A percentile compares a stretch with the other conserved stretches of the same genome.
Evolutionary conservation across 1,284 basidiomycete species (phyloP).

Genomic region (Malassezia slooffiae): DNA sequence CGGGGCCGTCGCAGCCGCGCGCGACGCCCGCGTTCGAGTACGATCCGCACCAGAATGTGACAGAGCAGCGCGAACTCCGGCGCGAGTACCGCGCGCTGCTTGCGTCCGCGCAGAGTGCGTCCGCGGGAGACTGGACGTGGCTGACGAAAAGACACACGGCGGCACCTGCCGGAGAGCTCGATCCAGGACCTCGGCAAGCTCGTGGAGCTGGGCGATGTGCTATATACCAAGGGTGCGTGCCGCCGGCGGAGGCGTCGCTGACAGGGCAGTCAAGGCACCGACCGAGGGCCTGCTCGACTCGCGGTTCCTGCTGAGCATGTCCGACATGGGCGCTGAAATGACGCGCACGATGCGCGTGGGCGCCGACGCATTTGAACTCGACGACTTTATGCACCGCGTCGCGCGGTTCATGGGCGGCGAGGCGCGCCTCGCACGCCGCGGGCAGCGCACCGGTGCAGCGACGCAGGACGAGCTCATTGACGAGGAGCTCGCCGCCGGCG

Average conservation of each 20-base stretch:
- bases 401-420: constrained; percentile 27
- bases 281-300: constrained; percentile 33
- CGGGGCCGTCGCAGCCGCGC: no score
- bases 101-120: constrained; percentile 21
- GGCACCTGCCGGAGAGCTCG: constrained; percentile 12
- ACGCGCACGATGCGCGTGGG: constrained; percentile 36
- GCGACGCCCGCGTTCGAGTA: constrained; percentile 20
- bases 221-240: constrained; percentile 18
- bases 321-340: constrained; percentile 35
- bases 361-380: constrained; percentile 33
- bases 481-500: constrained; percentile 11
- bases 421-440: no score
- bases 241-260: not conserved
- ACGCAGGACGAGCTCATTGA: not conserved
- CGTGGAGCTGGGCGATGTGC: constrained; percentile 14
- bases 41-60: constrained; percentile 21
- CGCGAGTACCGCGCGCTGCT: constrained; percentile 29
- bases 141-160: constrained; percentile 16
- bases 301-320: constrained; percentile 26
- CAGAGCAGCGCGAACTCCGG: constrained; percentile 25
- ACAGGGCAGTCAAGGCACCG: constrained; percentile 23
- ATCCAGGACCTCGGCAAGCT: constrained; percentile 12
- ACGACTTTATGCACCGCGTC: constrained; percentile 28
- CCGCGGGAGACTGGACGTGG: constrained; percentile 13
- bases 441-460: not conserved